Evolutionary conservation across 208 protist species (phyloP).

Genomic region (Novymonas esmeraldas): DNA sequence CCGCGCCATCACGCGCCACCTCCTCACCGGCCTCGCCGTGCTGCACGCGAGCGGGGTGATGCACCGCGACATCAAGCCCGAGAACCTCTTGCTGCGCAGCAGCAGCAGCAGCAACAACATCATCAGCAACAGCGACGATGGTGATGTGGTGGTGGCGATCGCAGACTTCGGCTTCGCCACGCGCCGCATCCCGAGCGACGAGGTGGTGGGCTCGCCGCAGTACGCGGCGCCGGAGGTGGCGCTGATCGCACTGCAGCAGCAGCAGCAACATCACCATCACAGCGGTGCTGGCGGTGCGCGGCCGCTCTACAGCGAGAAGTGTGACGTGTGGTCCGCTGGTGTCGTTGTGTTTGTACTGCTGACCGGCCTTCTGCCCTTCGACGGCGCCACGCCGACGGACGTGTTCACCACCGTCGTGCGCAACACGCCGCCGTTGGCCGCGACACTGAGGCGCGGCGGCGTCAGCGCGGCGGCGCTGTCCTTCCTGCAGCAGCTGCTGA

Average conservation of each 20-base stretch:
- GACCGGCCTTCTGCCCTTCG: constrained; percentile 83
- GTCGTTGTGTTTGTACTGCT: constrained; percentile 86
- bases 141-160: constrained; percentile 88
- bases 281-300: constrained; percentile 14
- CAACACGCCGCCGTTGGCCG: constrained; percentile 58
- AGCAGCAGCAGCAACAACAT: constrained; percentile 2
- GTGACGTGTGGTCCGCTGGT: constrained; percentile 91
- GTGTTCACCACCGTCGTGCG: constrained; percentile 72
- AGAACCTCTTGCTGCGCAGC: constrained; percentile 98
- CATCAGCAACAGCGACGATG: constrained; percentile 9
- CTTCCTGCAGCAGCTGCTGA: constrained; percentile 64
- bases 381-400: constrained; percentile 53
- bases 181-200: constrained; percentile 40
- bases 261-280: constrained; percentile 9
- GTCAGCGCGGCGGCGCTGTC: constrained; percentile 49
- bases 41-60: constrained; percentile 97
- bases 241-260: constrained; percentile 58
- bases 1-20: constrained; percentile 94
- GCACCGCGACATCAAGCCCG: constrained; percentile 99
- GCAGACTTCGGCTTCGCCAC: constrained; percentile 98
- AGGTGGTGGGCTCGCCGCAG: constrained; percentile 79
- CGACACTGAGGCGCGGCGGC: constrained; percentile 33
- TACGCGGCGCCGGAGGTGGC: constrained; percentile 88
- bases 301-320: constrained; percentile 86
- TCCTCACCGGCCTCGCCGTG: constrained; percentile 94